Evolutionary conservation across 2,329 filamentous ascomycete species (phyloP).

Genomic region (Bipolaris sorokiniana): DNA sequence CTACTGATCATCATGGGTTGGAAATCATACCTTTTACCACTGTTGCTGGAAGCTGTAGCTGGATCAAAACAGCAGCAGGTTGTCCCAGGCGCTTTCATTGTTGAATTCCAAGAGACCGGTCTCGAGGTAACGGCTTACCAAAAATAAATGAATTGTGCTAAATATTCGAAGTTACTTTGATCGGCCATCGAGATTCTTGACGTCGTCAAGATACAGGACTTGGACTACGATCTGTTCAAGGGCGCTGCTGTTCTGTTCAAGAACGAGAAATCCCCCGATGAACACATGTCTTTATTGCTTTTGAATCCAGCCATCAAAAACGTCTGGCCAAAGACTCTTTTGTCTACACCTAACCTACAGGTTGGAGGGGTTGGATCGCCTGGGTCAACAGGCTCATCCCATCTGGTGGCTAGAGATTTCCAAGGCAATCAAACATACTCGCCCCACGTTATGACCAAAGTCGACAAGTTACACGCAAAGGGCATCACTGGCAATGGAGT

Average conservation of each 20-base stretch:
- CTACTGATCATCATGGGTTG: not conserved
- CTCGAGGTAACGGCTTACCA: not conserved
- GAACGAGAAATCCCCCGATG: not conserved
- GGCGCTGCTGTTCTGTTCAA: not conserved
- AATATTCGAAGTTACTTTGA: not conserved
- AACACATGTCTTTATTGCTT: not conserved
- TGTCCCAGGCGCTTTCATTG: not conserved
- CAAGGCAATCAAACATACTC: not conserved
- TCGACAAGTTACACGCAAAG: not conserved
- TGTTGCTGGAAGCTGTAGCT: not conserved
- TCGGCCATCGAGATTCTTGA: not conserved
- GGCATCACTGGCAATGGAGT: not conserved
- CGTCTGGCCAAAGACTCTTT: not conserved
- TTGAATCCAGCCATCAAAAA: not conserved
- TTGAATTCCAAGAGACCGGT: not conserved
- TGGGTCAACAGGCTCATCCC: not conserved
- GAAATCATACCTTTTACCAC: not conserved
- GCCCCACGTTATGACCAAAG: not conserved
- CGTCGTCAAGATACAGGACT: not conserved
- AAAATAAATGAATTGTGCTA: not conserved
- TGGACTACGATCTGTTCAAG: not conserved
- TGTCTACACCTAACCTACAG: not conserved
- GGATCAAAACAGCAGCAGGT: not conserved
- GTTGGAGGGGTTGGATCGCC: not conserved
- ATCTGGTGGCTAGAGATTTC: not conserved